These are phyloP conservation scores for Aspergillus sp. DNA, from an alignment of 2,329 filamentous ascomycete species.

Conservation along the genomic window DNA sequence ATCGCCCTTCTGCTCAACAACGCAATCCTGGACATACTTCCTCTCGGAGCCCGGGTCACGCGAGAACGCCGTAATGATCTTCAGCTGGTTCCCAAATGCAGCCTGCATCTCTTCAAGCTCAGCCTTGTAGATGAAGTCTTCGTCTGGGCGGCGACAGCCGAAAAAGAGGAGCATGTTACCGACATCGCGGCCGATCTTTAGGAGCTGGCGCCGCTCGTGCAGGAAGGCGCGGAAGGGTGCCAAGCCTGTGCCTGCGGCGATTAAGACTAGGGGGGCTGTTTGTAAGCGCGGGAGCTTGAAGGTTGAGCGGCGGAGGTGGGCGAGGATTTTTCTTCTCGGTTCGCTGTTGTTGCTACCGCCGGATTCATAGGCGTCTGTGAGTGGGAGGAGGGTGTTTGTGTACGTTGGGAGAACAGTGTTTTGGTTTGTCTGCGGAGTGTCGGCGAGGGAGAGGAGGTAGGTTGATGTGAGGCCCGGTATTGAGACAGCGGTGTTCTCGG, in stretches of 20 bases:
- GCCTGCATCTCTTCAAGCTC: constrained; percentile 29
- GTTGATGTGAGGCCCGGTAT: constrained; percentile 92
- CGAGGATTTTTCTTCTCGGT: constrained; percentile 66
- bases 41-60: not conserved
- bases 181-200: constrained; percentile 35
- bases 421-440: constrained; percentile 3
- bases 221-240: constrained; percentile 50
- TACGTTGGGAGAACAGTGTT: not conserved
- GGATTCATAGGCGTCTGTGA: constrained; percentile 75
- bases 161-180: constrained; percentile 45
- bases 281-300: constrained; percentile 74
- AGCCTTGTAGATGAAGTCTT: constrained; percentile 39
- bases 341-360: constrained; percentile 62
- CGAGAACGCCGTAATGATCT: constrained; percentile 30
- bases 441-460: constrained; percentile 71
- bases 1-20: constrained; percentile 28
- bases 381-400: constrained; percentile 61
- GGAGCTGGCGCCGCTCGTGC: constrained; percentile 40
- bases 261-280: constrained; percentile 52
- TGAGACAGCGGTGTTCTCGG: constrained; percentile 65
- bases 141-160: constrained; percentile 38
- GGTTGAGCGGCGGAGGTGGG: constrained; percentile 91
- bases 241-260: constrained; percentile 53
- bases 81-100: constrained; percentile 17
- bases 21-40: constrained; percentile 42